These are phyloP conservation scores for Oryza officinalis DNA, from an alignment of 176 grass and related monocot species.

Conservation along the genomic window DNA sequence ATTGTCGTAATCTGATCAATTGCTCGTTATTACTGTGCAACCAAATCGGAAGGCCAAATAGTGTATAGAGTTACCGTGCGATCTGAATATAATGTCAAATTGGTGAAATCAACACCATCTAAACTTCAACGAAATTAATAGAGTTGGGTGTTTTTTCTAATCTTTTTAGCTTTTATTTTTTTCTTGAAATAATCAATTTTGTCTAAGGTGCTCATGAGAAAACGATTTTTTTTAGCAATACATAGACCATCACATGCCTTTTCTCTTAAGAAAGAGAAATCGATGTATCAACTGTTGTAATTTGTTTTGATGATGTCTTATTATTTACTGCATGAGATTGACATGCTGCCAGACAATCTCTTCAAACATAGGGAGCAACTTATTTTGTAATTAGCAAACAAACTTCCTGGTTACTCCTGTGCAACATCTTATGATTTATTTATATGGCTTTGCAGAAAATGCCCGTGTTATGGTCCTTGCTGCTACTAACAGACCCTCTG, in stretches of 20 bases:
- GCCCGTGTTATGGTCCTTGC: constrained; percentile 98
- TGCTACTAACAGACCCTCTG: constrained; percentile 93
- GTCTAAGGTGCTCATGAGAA: neutral
- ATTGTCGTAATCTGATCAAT: neutral
- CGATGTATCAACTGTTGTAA: neutral
- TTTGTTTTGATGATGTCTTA: neutral
- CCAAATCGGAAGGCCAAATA: neutral
- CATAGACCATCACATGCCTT: neutral
- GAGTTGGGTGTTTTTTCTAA: neutral
- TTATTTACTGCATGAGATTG: neutral
- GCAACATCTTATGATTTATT: neutral
- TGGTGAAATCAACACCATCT: neutral
- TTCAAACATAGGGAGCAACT: neutral
- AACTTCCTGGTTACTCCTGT: neutral
- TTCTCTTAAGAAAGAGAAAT: neutral
- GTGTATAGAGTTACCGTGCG: neutral
- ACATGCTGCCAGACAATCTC: neutral
- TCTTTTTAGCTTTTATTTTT: neutral
- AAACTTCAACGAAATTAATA: neutral
- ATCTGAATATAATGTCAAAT: neutral
- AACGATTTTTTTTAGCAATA: neutral
- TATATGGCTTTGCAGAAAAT: constrained; percentile 60
- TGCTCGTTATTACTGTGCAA: neutral
- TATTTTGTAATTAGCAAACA: neutral
- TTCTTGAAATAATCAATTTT: constrained; percentile 13